These are phyloP conservation scores for Stagonosporopsis cucurbitacearum DNA, from an alignment of 2,329 filamentous ascomycete genomes.

Conservation along the genomic window DNA sequence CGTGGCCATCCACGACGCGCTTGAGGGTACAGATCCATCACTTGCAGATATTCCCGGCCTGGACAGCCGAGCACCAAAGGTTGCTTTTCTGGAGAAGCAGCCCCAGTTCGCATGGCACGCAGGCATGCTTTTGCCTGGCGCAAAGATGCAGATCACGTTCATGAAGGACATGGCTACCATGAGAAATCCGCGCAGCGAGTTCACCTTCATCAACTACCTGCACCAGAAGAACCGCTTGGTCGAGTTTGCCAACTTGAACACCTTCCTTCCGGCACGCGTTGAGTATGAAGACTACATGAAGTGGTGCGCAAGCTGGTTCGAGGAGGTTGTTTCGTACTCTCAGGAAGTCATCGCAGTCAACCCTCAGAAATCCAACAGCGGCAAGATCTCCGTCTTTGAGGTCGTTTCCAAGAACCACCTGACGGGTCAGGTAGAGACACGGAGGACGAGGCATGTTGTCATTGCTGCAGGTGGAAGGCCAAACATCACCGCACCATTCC, in stretches of 20 bases:
- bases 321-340: constrained; percentile 73
- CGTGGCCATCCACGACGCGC: constrained; percentile 83
- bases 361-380: constrained; percentile 61
- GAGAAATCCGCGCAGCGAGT: constrained; percentile 84
- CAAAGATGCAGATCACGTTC: constrained; percentile 98
- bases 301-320: constrained; percentile 87
- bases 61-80: constrained; percentile 63
- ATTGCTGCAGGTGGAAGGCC: constrained; percentile 72
- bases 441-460: constrained; percentile 71
- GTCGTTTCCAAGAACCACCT: constrained; percentile 69
- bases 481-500: constrained; percentile 73
- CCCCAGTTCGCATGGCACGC: constrained; percentile 86
- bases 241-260: constrained; percentile 88
- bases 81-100: constrained; percentile 90
- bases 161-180: constrained; percentile 94
- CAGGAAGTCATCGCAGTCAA: constrained; percentile 77
- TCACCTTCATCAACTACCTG: constrained; percentile 96
- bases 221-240: constrained; percentile 81
- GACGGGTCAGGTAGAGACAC: constrained; percentile 61
- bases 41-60: constrained; percentile 44
- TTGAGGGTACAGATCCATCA: constrained; percentile 49
- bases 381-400: constrained; percentile 68
- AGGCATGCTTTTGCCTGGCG: constrained; percentile 91
- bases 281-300: constrained; percentile 96
- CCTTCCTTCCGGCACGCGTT: constrained; percentile 82